Conservation (phyloP, 306 rosid genomes). For the Prunus campanulata region DNA sequence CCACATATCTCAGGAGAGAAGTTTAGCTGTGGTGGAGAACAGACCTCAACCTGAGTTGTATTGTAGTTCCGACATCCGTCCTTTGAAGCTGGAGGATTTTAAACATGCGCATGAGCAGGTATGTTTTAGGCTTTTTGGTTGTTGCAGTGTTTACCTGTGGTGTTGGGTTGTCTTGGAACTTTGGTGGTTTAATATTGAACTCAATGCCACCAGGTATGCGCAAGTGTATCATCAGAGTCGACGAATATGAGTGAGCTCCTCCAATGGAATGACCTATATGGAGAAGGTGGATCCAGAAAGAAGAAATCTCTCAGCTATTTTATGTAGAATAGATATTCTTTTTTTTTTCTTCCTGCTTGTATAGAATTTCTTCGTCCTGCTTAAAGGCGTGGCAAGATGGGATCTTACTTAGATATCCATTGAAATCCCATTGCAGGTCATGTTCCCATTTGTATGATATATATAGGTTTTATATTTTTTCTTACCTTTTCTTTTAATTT, state of each 20-base stretch:
- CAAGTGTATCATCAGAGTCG: conserved; percentile 89
- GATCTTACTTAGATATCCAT: conserved; percentile 9
- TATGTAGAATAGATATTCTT: conserved; percentile 53
- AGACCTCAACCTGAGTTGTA: conserved; percentile 62
- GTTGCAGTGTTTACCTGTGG: not conserved
- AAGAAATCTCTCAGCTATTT: conserved; percentile 81
- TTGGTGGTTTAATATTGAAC: not conserved
- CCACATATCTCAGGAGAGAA: conserved; percentile 60
- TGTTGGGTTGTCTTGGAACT: not conserved
- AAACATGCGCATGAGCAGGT: conserved; percentile 92
- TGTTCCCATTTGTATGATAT: conserved; percentile 42
- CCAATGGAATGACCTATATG: conserved; percentile 92
- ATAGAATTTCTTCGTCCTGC: conserved; percentile 45
- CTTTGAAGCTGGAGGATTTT: conserved; percentile 80
- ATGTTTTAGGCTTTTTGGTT: not conserved
- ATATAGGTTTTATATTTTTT: conserved; percentile 25
- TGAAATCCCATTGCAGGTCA: conserved; percentile 30
- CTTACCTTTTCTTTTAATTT: too few species aligned
- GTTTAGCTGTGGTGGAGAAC: conserved; percentile 55
- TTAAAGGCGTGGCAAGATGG: conserved; percentile 27
- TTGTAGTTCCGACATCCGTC: conserved; percentile 66
- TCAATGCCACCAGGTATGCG: conserved; percentile 63
- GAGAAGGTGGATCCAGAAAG: conserved; percentile 95
- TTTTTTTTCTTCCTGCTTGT: conserved; percentile 7
- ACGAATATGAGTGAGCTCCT: conserved; percentile 80